Evolutionary conservation across 139 green algal genomes (phyloP).

Genomic region (Picochlorum sp.): DNA sequence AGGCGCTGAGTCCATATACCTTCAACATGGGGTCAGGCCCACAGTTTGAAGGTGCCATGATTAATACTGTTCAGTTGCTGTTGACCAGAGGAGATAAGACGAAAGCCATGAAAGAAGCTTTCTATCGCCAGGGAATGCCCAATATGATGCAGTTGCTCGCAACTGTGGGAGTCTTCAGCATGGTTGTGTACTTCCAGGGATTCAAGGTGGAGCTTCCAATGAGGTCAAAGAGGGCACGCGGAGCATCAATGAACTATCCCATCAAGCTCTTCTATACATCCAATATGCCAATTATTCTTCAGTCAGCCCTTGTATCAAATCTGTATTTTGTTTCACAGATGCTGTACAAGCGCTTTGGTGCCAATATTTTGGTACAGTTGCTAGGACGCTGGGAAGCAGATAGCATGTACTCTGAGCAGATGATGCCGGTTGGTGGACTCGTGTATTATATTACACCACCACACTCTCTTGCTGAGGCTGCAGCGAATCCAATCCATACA

Average conservation of each 20-base stretch:
- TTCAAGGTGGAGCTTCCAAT: constrained; percentile 98
- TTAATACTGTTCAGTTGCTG: constrained; percentile 94
- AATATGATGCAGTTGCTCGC: constrained; percentile 97
- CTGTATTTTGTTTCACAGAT: constrained; percentile 99
- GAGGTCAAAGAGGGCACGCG: constrained; percentile 80
- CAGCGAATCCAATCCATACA: constrained; percentile 89
- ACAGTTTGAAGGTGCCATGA: constrained; percentile 98
- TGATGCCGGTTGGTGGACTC: constrained; percentile 88
- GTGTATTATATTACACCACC: constrained; percentile 99
- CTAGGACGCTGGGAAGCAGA: constrained; percentile 71
- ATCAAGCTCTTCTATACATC: constrained; percentile 99
- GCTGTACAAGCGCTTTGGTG: constrained; percentile 90
- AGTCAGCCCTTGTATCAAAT: constrained; percentile 97
- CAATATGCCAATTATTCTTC: constrained; percentile 99
- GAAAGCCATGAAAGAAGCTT: constrained; percentile 72
- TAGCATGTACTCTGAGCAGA: constrained; percentile 64
- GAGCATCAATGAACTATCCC: constrained; percentile 79
- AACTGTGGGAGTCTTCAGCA: constrained; percentile 92
- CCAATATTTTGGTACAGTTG: constrained; percentile 87
- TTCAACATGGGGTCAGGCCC: constrained; percentile 64
- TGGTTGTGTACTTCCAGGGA: constrained; percentile 99
- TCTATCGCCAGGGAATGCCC: constrained; percentile 95
- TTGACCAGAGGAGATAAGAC: constrained; percentile 92
- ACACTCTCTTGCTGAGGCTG: constrained; percentile 68
- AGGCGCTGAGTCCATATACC: constrained; percentile 61